phyloP scores from a whole-genome alignment of 2,329 filamentous ascomycete species.

The Aspergillus sergii region DNA sequence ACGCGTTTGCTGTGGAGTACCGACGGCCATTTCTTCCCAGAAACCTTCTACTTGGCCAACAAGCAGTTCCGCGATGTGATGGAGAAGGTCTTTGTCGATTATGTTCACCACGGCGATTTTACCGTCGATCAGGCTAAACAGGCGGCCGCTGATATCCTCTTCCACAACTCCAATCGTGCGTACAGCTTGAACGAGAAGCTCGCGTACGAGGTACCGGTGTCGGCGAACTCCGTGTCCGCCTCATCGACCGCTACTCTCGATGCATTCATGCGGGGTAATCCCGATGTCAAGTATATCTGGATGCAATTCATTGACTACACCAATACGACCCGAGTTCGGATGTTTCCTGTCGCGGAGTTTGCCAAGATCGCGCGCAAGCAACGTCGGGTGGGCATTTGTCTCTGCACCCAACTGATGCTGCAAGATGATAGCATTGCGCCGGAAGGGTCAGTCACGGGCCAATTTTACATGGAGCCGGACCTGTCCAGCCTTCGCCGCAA shows the following conservation, averaged over 20 bases:
- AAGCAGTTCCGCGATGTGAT: conserved; percentile 72
- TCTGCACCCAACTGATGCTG: conserved; percentile 66
- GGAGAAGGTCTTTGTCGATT: conserved; percentile 67
- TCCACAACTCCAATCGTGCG: conserved; percentile 74
- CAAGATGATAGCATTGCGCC: conserved; percentile 64
- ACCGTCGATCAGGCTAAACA: conserved; percentile 63
- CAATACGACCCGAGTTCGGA: conserved; percentile 65
- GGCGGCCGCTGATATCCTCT: conserved; percentile 69
- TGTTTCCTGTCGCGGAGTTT: conserved; percentile 66
- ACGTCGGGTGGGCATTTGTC: conserved; percentile 63
- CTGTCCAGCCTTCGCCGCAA: conserved; percentile 63
- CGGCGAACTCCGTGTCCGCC: not conserved
- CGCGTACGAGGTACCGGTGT: conserved; percentile 19
- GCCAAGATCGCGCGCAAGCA: conserved; percentile 49
- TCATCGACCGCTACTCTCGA: conserved; percentile 35
- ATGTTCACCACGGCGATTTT: conserved; percentile 66
- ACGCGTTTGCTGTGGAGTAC: conserved; percentile 80
- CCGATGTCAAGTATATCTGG: conserved; percentile 66
- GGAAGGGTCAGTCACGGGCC: conserved; percentile 61
- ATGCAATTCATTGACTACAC: conserved; percentile 80
- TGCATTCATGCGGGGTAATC: conserved; percentile 54
- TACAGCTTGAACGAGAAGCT: conserved; percentile 61
- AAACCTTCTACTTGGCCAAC: conserved; percentile 74
- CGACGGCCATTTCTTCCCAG: conserved; percentile 77
- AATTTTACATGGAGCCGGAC: conserved; percentile 69